Evolutionary conservation across 257 asterid genomes (phyloP), one percentile per base, ranked within the genome.

Genomic region (Solanum piurae): DNA sequence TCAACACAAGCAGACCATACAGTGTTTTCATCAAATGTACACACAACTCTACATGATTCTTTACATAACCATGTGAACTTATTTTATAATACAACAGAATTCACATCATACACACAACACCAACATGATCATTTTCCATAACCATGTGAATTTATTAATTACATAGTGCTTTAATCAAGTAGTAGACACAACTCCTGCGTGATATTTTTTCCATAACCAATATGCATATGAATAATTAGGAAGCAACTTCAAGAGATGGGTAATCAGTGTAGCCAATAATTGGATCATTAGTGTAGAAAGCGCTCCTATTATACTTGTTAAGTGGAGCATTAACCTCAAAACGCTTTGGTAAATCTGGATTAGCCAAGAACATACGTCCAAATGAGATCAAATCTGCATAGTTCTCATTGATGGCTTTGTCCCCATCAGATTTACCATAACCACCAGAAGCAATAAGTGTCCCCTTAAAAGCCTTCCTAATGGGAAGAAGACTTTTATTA

Each of bases 241-340:
- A 44, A 42, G 84, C 84, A 79, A 25, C 84, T 79, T 85, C 34
- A 86, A 96, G 93, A 88, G 91, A 93, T 29, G 98, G 97, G 75
- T 96, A 95, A 83, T 96, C 98, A 1, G 98, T 94, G 79, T 92
- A 95, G 13, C 99, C 98, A 27, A 92, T 87, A n/a, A 93, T 91
- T 11, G 98, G 98, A 93, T 96, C 95, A 0, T 90, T 72, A 2
- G 87, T 90, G 42, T 94, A 96, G 88, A 96, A 96, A 8, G 98
- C 93, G 87, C 89, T 89, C 89, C 98, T 55, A 5, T 89, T 87
- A 12, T 94, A 94, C 94, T 87, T 91, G 64, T 87, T 93, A 25
- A 96, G 90, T 34, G 93, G 92, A 0, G 95, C 95, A 71, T 92
- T 91, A 76, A 94, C 58, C 87, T 91, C 92, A 13, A 85, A 92